A percentile compares a stretch with the other conserved stretches of the same genome.
Conservation (phyloP, 78 protist genomes). For the Dictyostelium purpureum region DNA sequence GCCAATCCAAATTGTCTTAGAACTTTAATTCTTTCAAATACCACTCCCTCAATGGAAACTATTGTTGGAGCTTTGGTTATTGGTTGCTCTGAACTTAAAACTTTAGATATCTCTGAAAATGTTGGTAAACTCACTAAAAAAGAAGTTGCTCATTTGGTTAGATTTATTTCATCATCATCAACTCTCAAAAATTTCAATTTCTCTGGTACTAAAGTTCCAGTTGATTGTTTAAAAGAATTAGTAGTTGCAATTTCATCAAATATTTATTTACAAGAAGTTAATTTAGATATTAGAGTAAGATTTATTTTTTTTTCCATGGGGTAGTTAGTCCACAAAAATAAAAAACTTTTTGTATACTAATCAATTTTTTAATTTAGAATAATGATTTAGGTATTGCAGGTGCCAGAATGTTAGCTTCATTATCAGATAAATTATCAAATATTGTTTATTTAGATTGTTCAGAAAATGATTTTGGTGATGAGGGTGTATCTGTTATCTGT, state of each 20-base stretch:
- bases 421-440: constrained; percentile 58
- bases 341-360: background rate
- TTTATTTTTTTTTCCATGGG: background rate
- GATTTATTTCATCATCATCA: constrained; percentile 59
- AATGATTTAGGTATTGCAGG: constrained; percentile 81
- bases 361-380: background rate
- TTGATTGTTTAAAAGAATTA: constrained; percentile 70
- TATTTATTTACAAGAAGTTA: constrained; percentile 66
- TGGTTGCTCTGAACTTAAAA: constrained; percentile 74
- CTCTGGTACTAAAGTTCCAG: constrained; percentile 64
- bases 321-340: background rate
- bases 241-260: constrained; percentile 59
- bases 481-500: constrained; percentile 77
- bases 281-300: constrained; percentile 36
- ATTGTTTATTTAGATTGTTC: constrained; percentile 46
- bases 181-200: constrained; percentile 46
- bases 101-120: constrained; percentile 69
- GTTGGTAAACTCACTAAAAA: constrained; percentile 63
- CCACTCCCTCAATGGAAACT: constrained; percentile 35
- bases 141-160: constrained; percentile 37
- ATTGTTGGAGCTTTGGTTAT: constrained; percentile 78
- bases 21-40: constrained; percentile 47
- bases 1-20: constrained; percentile 72
- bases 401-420: constrained; percentile 74
- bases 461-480: constrained; percentile 85